Evolutionary conservation across 2,329 filamentous ascomycete species (phyloP), one percentile per base, ranked within the genome.

Genomic region (Monilinia fructigena): DNA sequence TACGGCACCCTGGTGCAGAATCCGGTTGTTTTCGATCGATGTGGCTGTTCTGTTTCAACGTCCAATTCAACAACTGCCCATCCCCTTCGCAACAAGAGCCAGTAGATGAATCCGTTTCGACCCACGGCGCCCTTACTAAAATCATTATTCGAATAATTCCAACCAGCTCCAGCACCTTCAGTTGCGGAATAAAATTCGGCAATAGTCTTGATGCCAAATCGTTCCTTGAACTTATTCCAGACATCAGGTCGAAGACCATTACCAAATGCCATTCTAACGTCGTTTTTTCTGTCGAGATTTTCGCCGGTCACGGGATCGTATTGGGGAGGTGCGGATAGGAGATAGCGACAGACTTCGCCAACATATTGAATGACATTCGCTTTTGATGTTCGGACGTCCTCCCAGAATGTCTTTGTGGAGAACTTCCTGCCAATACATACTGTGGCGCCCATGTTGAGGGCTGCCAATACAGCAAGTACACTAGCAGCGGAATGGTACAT

Each of bases 161-260:
- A 93, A 0, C 84, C 84, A 0, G 84, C 90, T 3, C 85, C 81
- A 1, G 86, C 83, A 4, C 88, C 90, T 77, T 94, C 91, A 0
- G 91, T 93, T 1, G 90, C 84, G 16, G 89, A 89, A 77, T 95
- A 96, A 77, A 96, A 93, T 74, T 96, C 92, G 68, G 85, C 88
- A 67, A 94, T 86, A 1, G 84, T 84, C 42, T 86, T 84, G 66
- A 96, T 85, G 28, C 85, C 88, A 74, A 95, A 97, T 23, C 93
- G 88, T 35, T 90, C 83, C 76, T 93, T 92, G 81, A 96, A 95
- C 10, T 80, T 81, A 69, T 91, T 87, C 93, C 93, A 97, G 45
- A 96, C 86, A 73, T 96, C 92, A 0, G 92, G 92, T 0, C 93
- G 85, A 26, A 96, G 81, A 2, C 93, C 93, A 74, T 97, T 97